These are phyloP conservation scores for Cercospora nicotianae DNA, from an alignment of 2,329 filamentous ascomycete species.

Conservation along the genomic window DNA sequence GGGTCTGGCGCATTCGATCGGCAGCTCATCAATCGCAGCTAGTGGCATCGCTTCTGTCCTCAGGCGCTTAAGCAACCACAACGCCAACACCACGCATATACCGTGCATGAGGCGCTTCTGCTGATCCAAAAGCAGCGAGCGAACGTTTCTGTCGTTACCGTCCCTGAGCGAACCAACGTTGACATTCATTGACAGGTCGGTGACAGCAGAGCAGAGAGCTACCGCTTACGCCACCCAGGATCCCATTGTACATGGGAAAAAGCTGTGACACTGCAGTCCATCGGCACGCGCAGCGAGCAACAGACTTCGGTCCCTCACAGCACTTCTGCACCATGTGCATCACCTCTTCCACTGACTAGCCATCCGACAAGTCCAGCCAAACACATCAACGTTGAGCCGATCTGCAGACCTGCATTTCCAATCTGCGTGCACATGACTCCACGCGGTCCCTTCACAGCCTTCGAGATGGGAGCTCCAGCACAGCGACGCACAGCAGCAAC, in stretches of 20 bases:
- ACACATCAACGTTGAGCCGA: background rate
- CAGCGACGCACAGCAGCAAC: background rate
- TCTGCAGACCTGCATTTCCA: constrained; percentile 5
- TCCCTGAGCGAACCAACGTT: background rate
- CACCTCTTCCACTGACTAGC: background rate
- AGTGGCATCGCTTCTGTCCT: constrained; percentile 1
- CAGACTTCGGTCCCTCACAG: background rate
- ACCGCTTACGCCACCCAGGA: background rate
- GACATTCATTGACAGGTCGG: background rate
- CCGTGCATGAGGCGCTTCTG: background rate
- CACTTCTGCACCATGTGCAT: background rate
- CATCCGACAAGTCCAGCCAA: background rate
- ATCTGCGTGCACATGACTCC: background rate
- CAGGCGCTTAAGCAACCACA: constrained; percentile 4
- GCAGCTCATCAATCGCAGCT: background rate
- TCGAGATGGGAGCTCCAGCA: background rate
- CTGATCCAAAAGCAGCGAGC: background rate
- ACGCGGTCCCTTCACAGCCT: background rate
- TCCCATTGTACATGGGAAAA: background rate
- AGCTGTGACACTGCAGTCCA: background rate
- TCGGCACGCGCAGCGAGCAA: background rate
- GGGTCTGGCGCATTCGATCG: background rate
- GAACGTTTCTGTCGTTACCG: background rate
- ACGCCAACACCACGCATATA: background rate
- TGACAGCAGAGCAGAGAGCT: background rate